Conservation (phyloP, 2,329 filamentous ascomycete genomes). For the Aureobasidium lini region DNA sequence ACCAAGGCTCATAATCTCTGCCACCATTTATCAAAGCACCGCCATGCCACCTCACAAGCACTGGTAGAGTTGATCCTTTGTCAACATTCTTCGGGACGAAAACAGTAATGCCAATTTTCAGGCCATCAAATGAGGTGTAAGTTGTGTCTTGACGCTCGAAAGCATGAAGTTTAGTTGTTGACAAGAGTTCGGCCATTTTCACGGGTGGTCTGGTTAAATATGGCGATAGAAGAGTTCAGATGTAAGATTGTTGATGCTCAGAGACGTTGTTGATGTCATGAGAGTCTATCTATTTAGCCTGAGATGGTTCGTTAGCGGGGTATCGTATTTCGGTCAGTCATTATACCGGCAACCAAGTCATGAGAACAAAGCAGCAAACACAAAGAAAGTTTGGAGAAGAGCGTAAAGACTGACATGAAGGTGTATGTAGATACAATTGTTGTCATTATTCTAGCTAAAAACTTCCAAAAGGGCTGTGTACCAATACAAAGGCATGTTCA, state of each 20-base stretch:
- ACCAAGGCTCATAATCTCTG: constrained; percentile 12
- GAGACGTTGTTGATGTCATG: too few relatives aligned
- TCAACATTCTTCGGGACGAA: constrained; percentile 32
- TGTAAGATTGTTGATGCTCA: too few relatives aligned
- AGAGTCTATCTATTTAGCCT: not conserved
- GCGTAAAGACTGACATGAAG: too few relatives aligned
- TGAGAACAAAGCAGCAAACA: not conserved
- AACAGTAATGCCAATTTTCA: constrained; percentile 31
- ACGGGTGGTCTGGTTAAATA: not conserved
- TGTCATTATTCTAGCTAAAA: not conserved
- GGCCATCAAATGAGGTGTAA: constrained; percentile 35
- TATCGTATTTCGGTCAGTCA: not conserved
- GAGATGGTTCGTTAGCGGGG: not conserved
- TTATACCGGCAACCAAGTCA: not conserved
- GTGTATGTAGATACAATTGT: not conserved
- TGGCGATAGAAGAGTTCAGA: not conserved
- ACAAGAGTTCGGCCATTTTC: not conserved
- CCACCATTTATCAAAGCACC: constrained; percentile 32
- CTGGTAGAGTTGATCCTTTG: constrained; percentile 25
- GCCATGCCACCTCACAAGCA: constrained; percentile 40
- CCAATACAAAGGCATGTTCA: not conserved
- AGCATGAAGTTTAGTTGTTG: constrained; percentile 25
- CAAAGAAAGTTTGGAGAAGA: not conserved
- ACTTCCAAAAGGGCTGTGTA: not conserved
- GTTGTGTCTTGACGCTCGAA: constrained; percentile 34